Conservation (phyloP, 2,329 filamentous ascomycete species). For the Colletotrichum sp. region DNA sequence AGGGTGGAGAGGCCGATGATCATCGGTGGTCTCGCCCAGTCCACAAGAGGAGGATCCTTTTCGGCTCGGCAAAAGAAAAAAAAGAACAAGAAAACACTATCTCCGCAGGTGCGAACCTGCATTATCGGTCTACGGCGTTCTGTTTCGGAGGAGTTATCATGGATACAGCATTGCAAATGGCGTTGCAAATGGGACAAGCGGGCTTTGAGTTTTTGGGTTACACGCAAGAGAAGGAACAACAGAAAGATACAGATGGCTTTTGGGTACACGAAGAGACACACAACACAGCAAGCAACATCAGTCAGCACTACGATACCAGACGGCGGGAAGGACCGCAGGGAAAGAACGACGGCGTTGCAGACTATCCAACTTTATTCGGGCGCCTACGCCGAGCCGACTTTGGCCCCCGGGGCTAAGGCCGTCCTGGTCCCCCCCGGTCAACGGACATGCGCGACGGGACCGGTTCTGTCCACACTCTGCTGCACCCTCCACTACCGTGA, state of each 20-base stretch:
- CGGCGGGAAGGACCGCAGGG: slow-evolving; percentile 6
- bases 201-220: neutral
- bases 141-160: neutral
- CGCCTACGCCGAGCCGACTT: neutral
- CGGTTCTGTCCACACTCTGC: slow-evolving; percentile 24
- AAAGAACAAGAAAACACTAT: neutral
- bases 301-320: neutral
- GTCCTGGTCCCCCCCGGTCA: neutral
- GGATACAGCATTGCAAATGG: neutral
- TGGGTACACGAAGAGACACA: neutral
- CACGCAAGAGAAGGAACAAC: neutral
- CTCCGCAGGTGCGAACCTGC: neutral
- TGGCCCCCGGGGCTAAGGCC: neutral
- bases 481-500: neutral
- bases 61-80: neutral
- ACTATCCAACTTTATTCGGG: slow-evolving; percentile 2
- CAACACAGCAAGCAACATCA: neutral
- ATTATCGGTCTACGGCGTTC: neutral
- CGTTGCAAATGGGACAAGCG: neutral
- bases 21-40: neutral
- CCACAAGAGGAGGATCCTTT: neutral
- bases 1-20: neutral
- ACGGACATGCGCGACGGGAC: neutral
- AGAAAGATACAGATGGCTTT: neutral
- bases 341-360: neutral